These are phyloP conservation scores for Blastobotrys americana DNA, from an alignment of 805 yeast species.

Conservation along the genomic window DNA sequence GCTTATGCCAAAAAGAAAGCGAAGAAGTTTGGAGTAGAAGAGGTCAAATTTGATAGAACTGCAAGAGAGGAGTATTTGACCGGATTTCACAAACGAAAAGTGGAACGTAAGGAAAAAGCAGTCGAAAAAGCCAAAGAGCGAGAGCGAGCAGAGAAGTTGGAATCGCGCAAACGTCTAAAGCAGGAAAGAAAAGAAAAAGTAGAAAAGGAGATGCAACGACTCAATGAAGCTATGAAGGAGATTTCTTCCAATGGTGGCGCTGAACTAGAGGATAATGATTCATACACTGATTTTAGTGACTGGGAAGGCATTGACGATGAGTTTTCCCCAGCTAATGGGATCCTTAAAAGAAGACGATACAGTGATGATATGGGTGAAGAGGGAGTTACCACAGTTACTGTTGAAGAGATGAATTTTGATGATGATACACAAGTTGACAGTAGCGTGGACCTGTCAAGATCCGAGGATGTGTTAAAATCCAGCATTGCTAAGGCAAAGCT, in stretches of 20 bases:
- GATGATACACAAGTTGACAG: slow-evolving; percentile 47
- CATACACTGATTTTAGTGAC: slow-evolving; percentile 35
- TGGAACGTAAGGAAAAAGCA: slow-evolving; percentile 83
- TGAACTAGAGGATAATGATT: slow-evolving; percentile 11
- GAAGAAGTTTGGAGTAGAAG: slow-evolving; percentile 61
- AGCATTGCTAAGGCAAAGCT: slow-evolving; percentile 74
- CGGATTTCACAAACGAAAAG: slow-evolving; percentile 91
- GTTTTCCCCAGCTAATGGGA: slow-evolving; percentile 33
- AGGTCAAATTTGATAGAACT: slow-evolving; percentile 75
- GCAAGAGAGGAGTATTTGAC: slow-evolving; percentile 80
- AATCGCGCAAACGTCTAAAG: slow-evolving; percentile 63
- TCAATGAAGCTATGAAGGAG: slow-evolving; percentile 42
- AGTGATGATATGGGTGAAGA: slow-evolving; percentile 33
- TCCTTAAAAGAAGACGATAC: slow-evolving; percentile 41
- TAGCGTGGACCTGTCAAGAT: slow-evolving; percentile 59
- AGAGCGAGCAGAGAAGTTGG: slow-evolving; percentile 62
- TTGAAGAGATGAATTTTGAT: slow-evolving; percentile 50
- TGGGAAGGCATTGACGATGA: slow-evolving; percentile 36
- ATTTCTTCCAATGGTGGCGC: slow-evolving; percentile 24
- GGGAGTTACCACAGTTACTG: slow-evolving; percentile 39
- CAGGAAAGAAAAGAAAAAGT: slow-evolving; percentile 64
- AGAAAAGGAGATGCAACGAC: slow-evolving; percentile 53
- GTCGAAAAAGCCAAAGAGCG: slow-evolving; percentile 68
- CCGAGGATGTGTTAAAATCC: slow-evolving; percentile 62
- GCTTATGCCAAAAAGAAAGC: slow-evolving; percentile 62